phyloP scores from a whole-genome alignment of 495 filamentous ascomycete genomes.

The Trichodelitschia bisporula region DNA sequence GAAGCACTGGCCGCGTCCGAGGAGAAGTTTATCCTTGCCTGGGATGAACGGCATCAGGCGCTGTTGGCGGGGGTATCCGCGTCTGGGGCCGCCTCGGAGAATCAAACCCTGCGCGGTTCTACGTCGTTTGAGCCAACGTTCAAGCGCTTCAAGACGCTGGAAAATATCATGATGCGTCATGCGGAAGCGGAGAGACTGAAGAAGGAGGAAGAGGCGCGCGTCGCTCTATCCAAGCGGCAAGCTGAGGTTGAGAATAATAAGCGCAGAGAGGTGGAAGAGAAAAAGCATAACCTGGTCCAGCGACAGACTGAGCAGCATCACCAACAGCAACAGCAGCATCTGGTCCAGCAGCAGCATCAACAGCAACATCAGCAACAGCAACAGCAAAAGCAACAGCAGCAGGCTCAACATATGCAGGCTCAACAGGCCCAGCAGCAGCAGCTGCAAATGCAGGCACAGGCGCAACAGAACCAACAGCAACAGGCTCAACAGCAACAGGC shows the following conservation, averaged over 20 bases:
- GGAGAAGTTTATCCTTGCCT: conserved; percentile 76
- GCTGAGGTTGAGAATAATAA: conserved; percentile 7
- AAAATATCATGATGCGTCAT: conserved; percentile 54
- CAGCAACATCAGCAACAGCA: conserved; percentile 12
- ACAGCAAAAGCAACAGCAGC: too few species aligned
- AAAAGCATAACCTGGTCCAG: conserved; percentile 16
- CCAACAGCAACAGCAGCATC: conserved; percentile 7
- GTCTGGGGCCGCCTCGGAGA: too few species aligned
- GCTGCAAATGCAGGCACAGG: not conserved
- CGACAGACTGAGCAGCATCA: conserved; percentile 15
- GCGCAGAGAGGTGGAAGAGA: conserved; percentile 7
- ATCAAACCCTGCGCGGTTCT: conserved; percentile 46
- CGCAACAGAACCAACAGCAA: conserved; percentile 21
- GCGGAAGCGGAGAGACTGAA: conserved; percentile 41
- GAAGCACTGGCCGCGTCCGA: conserved; percentile 73
- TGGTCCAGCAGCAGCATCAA: conserved; percentile 1
- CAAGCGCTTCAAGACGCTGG: conserved; percentile 71
- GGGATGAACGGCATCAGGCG: conserved; percentile 56
- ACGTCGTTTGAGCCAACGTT: conserved; percentile 64
- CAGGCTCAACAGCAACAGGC: conserved; percentile 15
- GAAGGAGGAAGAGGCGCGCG: conserved; percentile 34
- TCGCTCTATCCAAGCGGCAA: conserved; percentile 22
- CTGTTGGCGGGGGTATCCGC: conserved; percentile 34
- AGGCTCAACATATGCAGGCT: conserved; percentile 14
- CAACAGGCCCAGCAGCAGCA: conserved; percentile 15